phyloP scores from a whole-genome alignment of 2,329 filamentous ascomycete species.

The Sclerotinia subarctica region DNA sequence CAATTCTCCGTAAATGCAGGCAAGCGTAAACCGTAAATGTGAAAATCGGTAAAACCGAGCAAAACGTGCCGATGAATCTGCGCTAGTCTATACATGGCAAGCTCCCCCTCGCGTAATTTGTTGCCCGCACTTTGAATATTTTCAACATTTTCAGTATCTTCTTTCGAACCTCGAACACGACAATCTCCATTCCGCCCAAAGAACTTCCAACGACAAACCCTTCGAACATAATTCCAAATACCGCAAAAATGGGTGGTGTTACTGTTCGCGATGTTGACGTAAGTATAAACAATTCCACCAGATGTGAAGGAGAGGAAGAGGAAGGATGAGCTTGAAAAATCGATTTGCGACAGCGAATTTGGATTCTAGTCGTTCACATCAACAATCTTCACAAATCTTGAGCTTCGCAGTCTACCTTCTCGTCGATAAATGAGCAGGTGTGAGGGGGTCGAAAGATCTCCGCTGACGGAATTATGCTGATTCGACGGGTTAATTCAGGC shows the following conservation, averaged over 20 bases:
- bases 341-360: constrained; percentile 26
- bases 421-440: constrained; percentile 56
- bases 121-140: constrained; percentile 15
- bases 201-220: constrained; percentile 25
- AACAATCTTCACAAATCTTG: constrained; percentile 18
- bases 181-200: constrained; percentile 19
- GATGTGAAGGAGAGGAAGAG: constrained; percentile 23
- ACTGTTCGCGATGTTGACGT: constrained; percentile 84
- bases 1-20: too few species aligned
- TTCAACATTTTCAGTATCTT: not conserved
- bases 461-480: constrained; percentile 73
- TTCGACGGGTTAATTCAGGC: constrained; percentile 55
- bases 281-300: constrained; percentile 46
- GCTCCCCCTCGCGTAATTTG: constrained; percentile 10
- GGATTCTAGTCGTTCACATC: constrained; percentile 11
- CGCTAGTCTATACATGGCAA: not conserved
- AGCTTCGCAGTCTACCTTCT: constrained; percentile 28
- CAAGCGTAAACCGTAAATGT: too few species aligned
- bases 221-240: constrained; percentile 37
- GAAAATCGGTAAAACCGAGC: not conserved
- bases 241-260: constrained; percentile 78
- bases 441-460: constrained; percentile 70
- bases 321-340: constrained; percentile 16
- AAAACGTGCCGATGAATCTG: not conserved
- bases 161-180: constrained; percentile 18